These are phyloP conservation scores for Tephrocybe sp. DNA, from an alignment of 768 basidiomycete genomes.

Conservation along the genomic window DNA sequence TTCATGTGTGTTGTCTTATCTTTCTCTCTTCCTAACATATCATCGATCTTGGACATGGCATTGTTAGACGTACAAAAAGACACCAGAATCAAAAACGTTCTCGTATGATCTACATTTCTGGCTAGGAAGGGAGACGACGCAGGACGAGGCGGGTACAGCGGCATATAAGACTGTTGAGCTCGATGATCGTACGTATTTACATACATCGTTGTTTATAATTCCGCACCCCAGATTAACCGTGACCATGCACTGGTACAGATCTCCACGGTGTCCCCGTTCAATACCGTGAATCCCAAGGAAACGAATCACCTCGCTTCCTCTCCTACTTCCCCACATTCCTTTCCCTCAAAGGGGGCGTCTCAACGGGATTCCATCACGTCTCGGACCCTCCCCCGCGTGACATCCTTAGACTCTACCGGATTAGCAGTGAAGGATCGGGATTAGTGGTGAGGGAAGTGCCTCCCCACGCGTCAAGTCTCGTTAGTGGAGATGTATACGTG, in stretches of 20 bases:
- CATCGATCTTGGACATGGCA: neutral
- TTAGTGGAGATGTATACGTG: conserved; percentile 56
- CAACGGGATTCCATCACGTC: conserved; percentile 54
- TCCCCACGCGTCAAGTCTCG: conserved; percentile 41
- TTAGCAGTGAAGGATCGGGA: conserved; percentile 34
- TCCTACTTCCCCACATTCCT: conserved; percentile 50
- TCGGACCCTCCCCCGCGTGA: conserved; percentile 40
- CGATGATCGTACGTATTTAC: conserved; percentile 59
- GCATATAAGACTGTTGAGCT: conserved; percentile 68
- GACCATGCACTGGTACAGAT: conserved; percentile 31
- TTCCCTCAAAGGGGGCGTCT: conserved; percentile 43
- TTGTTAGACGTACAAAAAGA: conserved; percentile 55
- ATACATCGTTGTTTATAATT: neutral
- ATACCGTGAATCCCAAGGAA: conserved; percentile 60
- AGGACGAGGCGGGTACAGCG: conserved; percentile 61
- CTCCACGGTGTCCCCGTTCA: conserved; percentile 55
- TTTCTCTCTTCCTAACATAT: neutral
- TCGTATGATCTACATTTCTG: conserved; percentile 66
- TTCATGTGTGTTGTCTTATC: conserved; percentile 40
- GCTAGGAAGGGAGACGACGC: conserved; percentile 56
- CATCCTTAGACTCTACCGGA: conserved; percentile 48
- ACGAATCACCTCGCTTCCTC: conserved; percentile 50
- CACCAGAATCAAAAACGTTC: conserved; percentile 42
- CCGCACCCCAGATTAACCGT: conserved; percentile 1
- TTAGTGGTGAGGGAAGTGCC: conserved; percentile 50